phyloP scores from a whole-genome alignment of 2,329 filamentous ascomycete species.

The Madurella mycetomatis region DNA sequence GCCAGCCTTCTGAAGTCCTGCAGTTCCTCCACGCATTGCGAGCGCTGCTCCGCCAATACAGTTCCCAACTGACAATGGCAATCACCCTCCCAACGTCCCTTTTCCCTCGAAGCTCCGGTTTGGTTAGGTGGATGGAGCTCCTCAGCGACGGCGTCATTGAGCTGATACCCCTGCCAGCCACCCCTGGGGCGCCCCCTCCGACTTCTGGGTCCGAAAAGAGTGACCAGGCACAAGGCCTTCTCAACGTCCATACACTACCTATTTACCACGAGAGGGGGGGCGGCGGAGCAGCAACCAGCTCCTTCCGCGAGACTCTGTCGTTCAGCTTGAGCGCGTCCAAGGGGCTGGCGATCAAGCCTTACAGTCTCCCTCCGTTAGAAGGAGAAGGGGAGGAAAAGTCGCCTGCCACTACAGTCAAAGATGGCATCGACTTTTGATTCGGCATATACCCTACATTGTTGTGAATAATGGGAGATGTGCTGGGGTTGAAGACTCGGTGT shows the following conservation, averaged over 20 bases:
- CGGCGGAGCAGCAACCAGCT: slow-evolving; percentile 62
- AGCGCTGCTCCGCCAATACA: slow-evolving; percentile 65
- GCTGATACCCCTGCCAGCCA: slow-evolving; percentile 65
- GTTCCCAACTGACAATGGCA: slow-evolving; percentile 63
- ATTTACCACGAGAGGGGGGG: slow-evolving; percentile 86
- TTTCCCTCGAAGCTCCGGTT: slow-evolving; percentile 68
- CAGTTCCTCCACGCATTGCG: slow-evolving; percentile 78
- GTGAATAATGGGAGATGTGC: no score
- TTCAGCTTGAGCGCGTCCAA: slow-evolving; percentile 79
- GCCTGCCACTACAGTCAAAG: slow-evolving; percentile 54
- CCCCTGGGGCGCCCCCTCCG: slow-evolving; percentile 46
- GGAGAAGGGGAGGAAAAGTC: slow-evolving; percentile 52
- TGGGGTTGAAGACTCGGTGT: no score
- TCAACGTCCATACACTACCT: slow-evolving; percentile 78
- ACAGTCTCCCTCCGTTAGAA: slow-evolving; percentile 81
- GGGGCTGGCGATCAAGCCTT: slow-evolving; percentile 81
- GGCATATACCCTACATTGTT: neutral
- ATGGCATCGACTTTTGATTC: slow-evolving; percentile 65
- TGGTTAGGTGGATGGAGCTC: slow-evolving; percentile 82
- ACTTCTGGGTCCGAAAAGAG: slow-evolving; percentile 50
- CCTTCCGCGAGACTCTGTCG: slow-evolving; percentile 77
- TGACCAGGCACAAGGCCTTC: slow-evolving; percentile 78
- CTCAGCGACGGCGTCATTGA: slow-evolving; percentile 83
- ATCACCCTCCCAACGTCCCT: slow-evolving; percentile 76
- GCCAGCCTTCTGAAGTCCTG: slow-evolving; percentile 67